phyloP scores from a whole-genome alignment of 495 filamentous ascomycete species.

The Echria macrotheca region DNA sequence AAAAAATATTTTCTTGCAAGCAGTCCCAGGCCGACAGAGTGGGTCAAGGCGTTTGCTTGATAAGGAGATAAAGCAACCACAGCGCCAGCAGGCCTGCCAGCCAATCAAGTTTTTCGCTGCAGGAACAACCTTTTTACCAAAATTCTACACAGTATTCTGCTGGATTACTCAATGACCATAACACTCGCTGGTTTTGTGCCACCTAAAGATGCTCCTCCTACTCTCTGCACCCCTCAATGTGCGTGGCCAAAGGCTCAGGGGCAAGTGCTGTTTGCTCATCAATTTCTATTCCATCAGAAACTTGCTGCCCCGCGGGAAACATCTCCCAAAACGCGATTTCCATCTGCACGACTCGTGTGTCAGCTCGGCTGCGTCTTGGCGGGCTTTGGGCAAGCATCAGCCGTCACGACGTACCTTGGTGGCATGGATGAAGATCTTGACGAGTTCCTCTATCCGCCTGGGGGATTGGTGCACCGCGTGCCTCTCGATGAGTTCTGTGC shows the following conservation, averaged over 20 bases:
- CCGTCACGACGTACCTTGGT: slow-evolving; percentile 64
- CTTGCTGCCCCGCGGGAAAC: slow-evolving; percentile 29
- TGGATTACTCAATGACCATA: too few relatives aligned
- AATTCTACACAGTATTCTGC: too few relatives aligned
- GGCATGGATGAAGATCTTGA: slow-evolving; percentile 76
- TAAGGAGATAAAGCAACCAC: slow-evolving; percentile 11
- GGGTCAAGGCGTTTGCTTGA: slow-evolving; percentile 4
- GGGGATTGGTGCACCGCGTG: slow-evolving; percentile 66
- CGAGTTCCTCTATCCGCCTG: slow-evolving; percentile 70
- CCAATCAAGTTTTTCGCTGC: too few relatives aligned
- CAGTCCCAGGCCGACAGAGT: not conserved
- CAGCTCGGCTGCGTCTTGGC: not conserved
- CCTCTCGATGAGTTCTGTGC: slow-evolving; percentile 62
- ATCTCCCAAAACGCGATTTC: slow-evolving; percentile 89
- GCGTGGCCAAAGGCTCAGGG: too few relatives aligned
- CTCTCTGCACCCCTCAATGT: too few relatives aligned
- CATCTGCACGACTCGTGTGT: slow-evolving; percentile 49
- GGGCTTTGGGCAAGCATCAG: too few relatives aligned
- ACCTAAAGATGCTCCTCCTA: too few relatives aligned
- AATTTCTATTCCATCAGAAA: too few relatives aligned
- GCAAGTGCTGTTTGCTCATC: too few relatives aligned
- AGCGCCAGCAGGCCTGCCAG: too few relatives aligned
- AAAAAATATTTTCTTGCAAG: slow-evolving; percentile 17
- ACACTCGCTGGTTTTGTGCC: too few relatives aligned
- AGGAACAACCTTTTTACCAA: too few relatives aligned